Percentiles rank a stretch among this genome's conserved stretches.
These are phyloP conservation scores for Yamadazyma buinensis DNA, from an alignment of 1,139 yeast species.

Conservation along the genomic window DNA sequence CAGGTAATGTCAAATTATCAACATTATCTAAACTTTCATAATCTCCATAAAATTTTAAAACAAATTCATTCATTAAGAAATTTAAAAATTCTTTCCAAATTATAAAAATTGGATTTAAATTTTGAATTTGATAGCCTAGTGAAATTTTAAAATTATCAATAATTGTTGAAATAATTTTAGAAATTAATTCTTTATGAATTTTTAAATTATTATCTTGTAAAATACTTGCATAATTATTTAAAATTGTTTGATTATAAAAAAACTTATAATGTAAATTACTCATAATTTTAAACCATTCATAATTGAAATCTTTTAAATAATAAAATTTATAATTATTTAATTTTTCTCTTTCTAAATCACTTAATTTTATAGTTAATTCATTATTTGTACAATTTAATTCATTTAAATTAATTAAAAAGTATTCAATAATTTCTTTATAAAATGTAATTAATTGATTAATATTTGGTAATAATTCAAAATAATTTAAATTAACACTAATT, in stretches of 20 bases:
- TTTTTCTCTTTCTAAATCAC: conserved; percentile 16
- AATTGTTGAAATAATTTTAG: conserved; percentile 11
- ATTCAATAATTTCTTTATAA: conserved; percentile 28
- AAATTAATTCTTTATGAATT: conserved; percentile 11
- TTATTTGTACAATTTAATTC: conserved; percentile 13
- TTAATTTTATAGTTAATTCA: conserved; percentile 11
- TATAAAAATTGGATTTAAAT: conserved; percentile 4
- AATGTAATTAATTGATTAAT: conserved; percentile 21
- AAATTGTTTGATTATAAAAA: conserved; percentile 12
- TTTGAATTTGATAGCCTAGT: conserved; percentile 3
- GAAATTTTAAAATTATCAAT: conserved; percentile 12
- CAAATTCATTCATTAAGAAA: conserved; percentile 12
- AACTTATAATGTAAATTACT: conserved; percentile 18
- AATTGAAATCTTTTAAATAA: conserved; percentile 24
- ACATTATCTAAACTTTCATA: conserved; percentile 4
- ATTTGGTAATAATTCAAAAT: conserved; percentile 29
- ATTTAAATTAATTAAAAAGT: conserved; percentile 23
- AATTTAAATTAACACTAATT: conserved; percentile 15
- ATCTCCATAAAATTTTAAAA: conserved; percentile 10
- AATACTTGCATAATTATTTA: conserved; percentile 7
- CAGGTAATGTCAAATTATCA: conserved; percentile 11
- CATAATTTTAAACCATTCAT: conserved; percentile 24
- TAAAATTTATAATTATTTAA: conserved; percentile 19
- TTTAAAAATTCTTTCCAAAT: conserved; percentile 13
- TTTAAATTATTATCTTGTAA: conserved; percentile 9